Evolutionary conservation across 805 yeast genomes (phyloP).

Genomic region (Starmerella gropengiesseri): DNA sequence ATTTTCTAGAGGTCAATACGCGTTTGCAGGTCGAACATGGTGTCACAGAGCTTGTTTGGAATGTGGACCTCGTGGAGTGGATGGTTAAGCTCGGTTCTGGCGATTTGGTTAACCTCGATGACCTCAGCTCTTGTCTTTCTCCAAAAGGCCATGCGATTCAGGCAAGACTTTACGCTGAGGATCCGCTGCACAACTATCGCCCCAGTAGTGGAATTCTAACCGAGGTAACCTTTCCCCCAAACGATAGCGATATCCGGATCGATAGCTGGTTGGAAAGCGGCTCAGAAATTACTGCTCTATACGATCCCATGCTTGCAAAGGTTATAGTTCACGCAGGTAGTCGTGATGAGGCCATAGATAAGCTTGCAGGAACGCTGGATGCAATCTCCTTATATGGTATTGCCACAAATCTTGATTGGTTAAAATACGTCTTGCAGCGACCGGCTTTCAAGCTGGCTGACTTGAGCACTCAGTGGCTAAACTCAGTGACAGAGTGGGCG

Average conservation of each 20-base stretch:
- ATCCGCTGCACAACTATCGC: slow-evolving; percentile 84
- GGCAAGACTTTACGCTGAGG: slow-evolving; percentile 90
- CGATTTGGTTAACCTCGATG: neutral
- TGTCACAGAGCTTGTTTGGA: slow-evolving; percentile 86
- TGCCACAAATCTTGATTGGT: neutral
- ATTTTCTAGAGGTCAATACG: slow-evolving; percentile 91
- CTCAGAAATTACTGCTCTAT: slow-evolving; percentile 74
- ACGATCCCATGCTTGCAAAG: slow-evolving; percentile 91
- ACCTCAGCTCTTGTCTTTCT: neutral
- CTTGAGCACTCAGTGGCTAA: slow-evolving; percentile 62
- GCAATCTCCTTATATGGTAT: neutral
- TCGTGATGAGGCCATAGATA: slow-evolving; percentile 67
- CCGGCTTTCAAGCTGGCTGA: neutral
- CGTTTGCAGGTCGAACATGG: slow-evolving; percentile 95
- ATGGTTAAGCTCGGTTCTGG: slow-evolving; percentile 45
- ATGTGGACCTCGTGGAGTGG: slow-evolving; percentile 89
- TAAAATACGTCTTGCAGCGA: neutral
- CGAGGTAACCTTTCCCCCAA: slow-evolving; percentile 63
- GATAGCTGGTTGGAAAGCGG: slow-evolving; percentile 91
- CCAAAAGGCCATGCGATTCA: slow-evolving; percentile 84
- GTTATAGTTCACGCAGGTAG: slow-evolving; percentile 87
- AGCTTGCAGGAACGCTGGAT: slow-evolving; percentile 37
- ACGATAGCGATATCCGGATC: slow-evolving; percentile 61
- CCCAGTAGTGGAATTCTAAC: slow-evolving; percentile 92
- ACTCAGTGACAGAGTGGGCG: slow-evolving; percentile 54